These are phyloP conservation scores for Trypanosoma lewisi DNA, from an alignment of 208 protist genomes.

Conservation along the genomic window DNA sequence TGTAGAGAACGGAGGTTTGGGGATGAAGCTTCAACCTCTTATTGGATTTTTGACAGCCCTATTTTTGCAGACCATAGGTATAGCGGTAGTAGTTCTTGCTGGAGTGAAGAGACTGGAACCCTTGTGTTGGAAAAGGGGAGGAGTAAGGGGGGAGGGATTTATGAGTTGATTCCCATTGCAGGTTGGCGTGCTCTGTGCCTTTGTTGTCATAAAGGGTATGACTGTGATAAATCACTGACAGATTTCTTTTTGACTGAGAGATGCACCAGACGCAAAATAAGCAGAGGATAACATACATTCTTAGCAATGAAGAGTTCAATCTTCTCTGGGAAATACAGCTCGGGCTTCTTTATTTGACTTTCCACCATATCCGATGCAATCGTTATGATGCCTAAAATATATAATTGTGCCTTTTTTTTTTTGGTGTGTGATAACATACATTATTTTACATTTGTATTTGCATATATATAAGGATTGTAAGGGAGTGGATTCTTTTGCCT, in stretches of 20 bases:
- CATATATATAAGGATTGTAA: no score
- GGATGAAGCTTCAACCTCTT: neutral
- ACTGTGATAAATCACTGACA: neutral
- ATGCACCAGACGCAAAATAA: neutral
- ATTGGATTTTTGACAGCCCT: neutral
- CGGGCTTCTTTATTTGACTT: no score
- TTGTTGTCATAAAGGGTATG: neutral
- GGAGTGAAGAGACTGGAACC: neutral
- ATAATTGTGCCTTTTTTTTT: no score
- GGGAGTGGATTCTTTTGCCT: no score
- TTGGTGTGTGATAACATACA: no score
- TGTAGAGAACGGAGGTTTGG: neutral
- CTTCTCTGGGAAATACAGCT: no score
- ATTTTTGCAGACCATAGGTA: neutral
- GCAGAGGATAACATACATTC: no score
- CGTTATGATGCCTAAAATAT: no score
- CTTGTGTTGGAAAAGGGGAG: neutral
- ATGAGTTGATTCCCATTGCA: neutral
- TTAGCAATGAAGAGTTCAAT: no score
- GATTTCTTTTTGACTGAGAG: neutral
- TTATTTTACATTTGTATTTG: no score
- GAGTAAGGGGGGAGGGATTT: neutral
- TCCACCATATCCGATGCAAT: no score
- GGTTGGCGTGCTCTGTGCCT: neutral
- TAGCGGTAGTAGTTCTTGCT: neutral